Percentiles rank a stretch among this genome's conserved stretches.
Evolutionary conservation across 331 rosid genomes (phyloP).

Genomic region (Malus hybrid): DNA sequence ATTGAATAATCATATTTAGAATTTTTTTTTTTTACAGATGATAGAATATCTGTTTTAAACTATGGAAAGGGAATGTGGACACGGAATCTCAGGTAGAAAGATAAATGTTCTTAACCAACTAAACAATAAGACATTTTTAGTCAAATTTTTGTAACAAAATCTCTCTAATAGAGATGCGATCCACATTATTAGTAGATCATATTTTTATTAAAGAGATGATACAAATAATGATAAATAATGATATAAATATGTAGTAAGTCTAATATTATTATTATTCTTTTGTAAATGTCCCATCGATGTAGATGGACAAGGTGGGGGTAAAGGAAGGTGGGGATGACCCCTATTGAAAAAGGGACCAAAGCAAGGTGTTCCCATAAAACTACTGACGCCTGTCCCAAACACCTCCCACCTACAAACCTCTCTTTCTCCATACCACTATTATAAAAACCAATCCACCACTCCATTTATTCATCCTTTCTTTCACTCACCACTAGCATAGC

Average conservation of each 20-base stretch:
- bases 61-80: too few relatives aligned
- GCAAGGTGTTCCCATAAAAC: slow-evolving; percentile 19
- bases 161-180: too few relatives aligned
- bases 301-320: background rate
- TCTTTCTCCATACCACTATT: background rate
- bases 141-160: background rate
- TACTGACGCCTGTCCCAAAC: slow-evolving; percentile 23
- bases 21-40: too few relatives aligned
- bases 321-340: slow-evolving; percentile 5
- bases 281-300: background rate
- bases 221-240: too few relatives aligned
- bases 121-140: too few relatives aligned
- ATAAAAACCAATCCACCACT: slow-evolving; percentile 20
- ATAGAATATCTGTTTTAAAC: too few relatives aligned
- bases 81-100: too few relatives aligned
- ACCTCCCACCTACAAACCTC: background rate
- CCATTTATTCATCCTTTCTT: slow-evolving; percentile 5
- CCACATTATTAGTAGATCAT: accelerated
- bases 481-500: background rate
- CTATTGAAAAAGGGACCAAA: background rate
- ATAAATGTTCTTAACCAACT: too few relatives aligned
- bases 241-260: too few relatives aligned
- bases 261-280: background rate
- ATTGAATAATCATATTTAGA: too few relatives aligned
- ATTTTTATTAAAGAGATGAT: too few relatives aligned